A percentile compares a stretch with the other conserved stretches of the same genome.
Conservation (phyloP, 2,329 filamentous ascomycete species). For the Geosmithia morbida region DNA sequence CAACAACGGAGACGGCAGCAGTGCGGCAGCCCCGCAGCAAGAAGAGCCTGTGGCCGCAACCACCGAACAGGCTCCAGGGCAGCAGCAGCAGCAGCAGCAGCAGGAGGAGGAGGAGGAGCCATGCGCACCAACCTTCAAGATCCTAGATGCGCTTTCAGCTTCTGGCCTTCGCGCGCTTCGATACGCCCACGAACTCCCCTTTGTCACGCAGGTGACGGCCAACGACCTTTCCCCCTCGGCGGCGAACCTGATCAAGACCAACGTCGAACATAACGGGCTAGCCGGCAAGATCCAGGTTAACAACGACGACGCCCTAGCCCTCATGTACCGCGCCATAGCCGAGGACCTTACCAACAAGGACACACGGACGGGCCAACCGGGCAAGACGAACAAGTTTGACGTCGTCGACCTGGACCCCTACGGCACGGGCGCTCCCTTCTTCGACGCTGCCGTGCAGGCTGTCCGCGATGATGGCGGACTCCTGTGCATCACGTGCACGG, state of each 20-base stretch:
- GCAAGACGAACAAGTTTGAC: constrained; percentile 51
- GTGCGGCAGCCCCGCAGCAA: constrained; percentile 3
- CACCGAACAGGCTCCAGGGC: not conserved
- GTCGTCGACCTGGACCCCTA: constrained; percentile 96
- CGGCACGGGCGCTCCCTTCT: constrained; percentile 80
- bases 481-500: constrained; percentile 90
- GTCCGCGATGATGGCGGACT: constrained; percentile 75
- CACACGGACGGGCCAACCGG: constrained; percentile 18
- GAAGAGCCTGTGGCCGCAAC: constrained; percentile 9
- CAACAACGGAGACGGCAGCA: constrained; percentile 2
- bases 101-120: constrained; percentile 6
- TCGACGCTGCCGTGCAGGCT: constrained; percentile 80
- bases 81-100: not conserved
- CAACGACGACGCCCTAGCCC: constrained; percentile 70
- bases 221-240: constrained; percentile 78
- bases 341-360: constrained; percentile 30
- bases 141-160: constrained; percentile 88
- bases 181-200: constrained; percentile 83
- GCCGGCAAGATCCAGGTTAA: constrained; percentile 56
- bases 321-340: constrained; percentile 71
- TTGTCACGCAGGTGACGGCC: constrained; percentile 66
- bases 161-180: constrained; percentile 83
- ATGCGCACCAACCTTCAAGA: constrained; percentile 46
- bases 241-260: constrained; percentile 67
- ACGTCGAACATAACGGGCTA: constrained; percentile 71